These are phyloP conservation scores for Polyporus tsugae DNA, from an alignment of 1,284 basidiomycete species.

Conservation along the genomic window DNA sequence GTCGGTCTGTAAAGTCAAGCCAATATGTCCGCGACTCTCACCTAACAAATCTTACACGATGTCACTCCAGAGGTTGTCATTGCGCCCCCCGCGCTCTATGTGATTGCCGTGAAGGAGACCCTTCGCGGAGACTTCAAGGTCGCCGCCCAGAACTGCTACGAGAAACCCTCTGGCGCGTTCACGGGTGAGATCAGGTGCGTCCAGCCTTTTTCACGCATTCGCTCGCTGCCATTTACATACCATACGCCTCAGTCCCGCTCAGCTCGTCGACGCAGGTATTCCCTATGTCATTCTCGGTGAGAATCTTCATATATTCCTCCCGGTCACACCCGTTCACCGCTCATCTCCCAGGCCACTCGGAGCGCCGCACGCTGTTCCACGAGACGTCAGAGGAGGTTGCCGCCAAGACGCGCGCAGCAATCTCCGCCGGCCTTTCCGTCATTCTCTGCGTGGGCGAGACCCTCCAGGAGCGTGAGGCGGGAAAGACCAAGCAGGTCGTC, in stretches of 20 bases:
- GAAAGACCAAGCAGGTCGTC: conserved; percentile 84
- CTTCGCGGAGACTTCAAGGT: conserved; percentile 77
- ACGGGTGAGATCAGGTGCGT: conserved; percentile 92
- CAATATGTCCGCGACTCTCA: neutral
- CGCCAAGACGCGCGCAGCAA: conserved; percentile 85
- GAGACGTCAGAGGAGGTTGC: conserved; percentile 90
- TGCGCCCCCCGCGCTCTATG: conserved; percentile 89
- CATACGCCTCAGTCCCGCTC: conserved; percentile 62
- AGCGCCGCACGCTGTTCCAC: conserved; percentile 92
- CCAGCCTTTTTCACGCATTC: neutral
- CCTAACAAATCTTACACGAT: neutral
- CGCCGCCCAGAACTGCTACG: conserved; percentile 93
- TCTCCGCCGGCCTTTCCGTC: conserved; percentile 81
- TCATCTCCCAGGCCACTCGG: conserved; percentile 80
- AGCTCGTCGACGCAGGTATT: conserved; percentile 87
- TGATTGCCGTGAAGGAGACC: conserved; percentile 70
- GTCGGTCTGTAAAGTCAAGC: conserved; percentile 62
- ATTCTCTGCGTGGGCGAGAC: conserved; percentile 98
- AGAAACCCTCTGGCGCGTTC: conserved; percentile 89
- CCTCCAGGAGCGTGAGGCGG: conserved; percentile 87
- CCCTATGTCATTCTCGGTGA: conserved; percentile 94
- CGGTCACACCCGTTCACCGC: neutral
- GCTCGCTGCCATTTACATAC: neutral
- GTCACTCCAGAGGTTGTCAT: conserved; percentile 83
- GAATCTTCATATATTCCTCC: conserved; percentile 26